Evolutionary conservation across 2,329 filamentous ascomycete species (phyloP), one percentile per base, ranked within the genome.

Genomic region (Neonectria punicea): DNA sequence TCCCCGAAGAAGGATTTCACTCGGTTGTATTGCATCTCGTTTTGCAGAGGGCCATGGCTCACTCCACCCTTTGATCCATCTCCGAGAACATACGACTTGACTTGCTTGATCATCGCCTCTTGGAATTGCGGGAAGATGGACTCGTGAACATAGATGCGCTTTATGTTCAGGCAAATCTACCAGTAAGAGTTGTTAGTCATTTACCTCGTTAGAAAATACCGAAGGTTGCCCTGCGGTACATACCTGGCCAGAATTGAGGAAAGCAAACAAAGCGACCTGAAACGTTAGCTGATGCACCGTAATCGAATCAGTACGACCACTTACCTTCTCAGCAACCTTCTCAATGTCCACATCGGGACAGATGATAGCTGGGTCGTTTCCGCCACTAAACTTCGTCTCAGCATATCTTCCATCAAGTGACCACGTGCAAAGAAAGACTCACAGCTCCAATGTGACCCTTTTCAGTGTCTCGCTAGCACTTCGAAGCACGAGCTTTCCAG

Each of bases 111-210:
- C 25, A 85, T 70, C 3, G 73, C 67, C 1, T 80, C 75, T 0
- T 85, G 75, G 76, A 91, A 89, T 18, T 80, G 73, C 30, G 87
- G 83, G 70, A 88, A 89, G 51, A 90, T 84, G 0, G 79, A 80
- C 63, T 88, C 84, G 70, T 90, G 88, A 2, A 91, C 84, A 70
- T 88, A 90, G 22, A 90, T 77, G 0, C 88, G 81, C 75, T 90
- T 90, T 76, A 88, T 80, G 6, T 67, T 67, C 5, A 77, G 63
- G 55, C 76, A 73, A 20, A 78, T 72, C 28, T 72, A 61, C 1
- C 36, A 18, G 1, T 1, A 43, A 18, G 9, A 43, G n/a, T 8
- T 39, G 16, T 43, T 4, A 18, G n/a, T 20, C n/a, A 11, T 18
- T 10, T 10, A 2, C 4, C 39, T 4, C 39, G 4, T 43, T 11